These are phyloP conservation scores for Parasarocladium wereldwijsianum DNA, from an alignment of 2,329 filamentous ascomycete genomes.

Conservation along the genomic window DNA sequence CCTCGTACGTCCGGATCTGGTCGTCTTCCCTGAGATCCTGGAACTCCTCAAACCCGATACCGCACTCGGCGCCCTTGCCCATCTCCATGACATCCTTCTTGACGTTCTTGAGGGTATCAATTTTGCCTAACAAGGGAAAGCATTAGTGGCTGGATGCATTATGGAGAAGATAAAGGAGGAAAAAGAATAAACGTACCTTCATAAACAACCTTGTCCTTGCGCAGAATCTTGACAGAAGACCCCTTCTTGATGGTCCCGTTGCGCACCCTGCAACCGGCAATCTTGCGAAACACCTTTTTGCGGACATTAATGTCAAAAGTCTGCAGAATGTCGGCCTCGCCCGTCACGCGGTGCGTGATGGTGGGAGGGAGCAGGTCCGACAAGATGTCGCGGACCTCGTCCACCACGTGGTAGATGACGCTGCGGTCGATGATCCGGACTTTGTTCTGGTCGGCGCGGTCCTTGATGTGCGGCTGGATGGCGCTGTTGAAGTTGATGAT, in stretches of 20 bases:
- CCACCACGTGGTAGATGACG: conserved; percentile 68
- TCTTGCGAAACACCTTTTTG: conserved; percentile 52
- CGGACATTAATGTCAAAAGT: conserved; percentile 75
- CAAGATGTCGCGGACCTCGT: conserved; percentile 55
- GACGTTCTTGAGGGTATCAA: conserved; percentile 73
- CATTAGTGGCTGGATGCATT: conserved; percentile 7
- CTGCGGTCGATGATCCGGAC: conserved; percentile 75
- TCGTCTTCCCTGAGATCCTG: conserved; percentile 68
- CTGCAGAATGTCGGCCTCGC: conserved; percentile 76
- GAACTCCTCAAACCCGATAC: conserved; percentile 72
- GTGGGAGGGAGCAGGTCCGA: conserved; percentile 54
- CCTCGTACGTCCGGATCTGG: conserved; percentile 76
- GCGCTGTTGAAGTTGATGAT: conserved; percentile 78
- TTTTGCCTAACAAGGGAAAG: conserved; percentile 48
- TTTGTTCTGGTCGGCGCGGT: conserved; percentile 52
- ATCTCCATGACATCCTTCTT: conserved; percentile 87
- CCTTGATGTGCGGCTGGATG: conserved; percentile 51
- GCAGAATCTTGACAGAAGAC: conserved; percentile 55
- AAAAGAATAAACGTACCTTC: conserved; percentile 50
- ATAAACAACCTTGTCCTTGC: conserved; percentile 56
- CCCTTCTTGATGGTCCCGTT: conserved; percentile 60
- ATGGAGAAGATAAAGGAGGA: conserved; percentile 2
- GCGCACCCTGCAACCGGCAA: conserved; percentile 77
- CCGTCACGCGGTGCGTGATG: conserved; percentile 56
- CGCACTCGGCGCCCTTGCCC: conserved; percentile 87